Evolutionary conservation across 2,329 filamentous ascomycete genomes (phyloP).

Genomic region (Sphaerulina vaccinii): DNA sequence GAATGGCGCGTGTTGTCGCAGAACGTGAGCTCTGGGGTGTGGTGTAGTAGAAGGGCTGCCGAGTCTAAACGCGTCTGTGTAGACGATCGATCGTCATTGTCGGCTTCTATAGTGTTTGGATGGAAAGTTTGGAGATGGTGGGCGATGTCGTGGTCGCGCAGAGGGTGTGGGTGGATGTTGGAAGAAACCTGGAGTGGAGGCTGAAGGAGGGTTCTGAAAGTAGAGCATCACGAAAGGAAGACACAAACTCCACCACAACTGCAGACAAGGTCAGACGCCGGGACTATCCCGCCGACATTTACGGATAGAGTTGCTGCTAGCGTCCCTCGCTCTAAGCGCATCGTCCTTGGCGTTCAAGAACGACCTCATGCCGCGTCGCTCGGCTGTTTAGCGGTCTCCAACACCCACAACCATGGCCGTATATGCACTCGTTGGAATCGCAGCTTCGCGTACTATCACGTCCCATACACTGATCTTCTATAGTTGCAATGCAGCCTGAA

Average conservation of each 20-base stretch:
- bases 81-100: not conserved
- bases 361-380: not conserved
- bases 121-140: slow-evolving; percentile 2
- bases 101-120: not conserved
- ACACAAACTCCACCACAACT: not conserved
- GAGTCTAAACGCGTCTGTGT: slow-evolving; percentile 7
- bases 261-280: not conserved
- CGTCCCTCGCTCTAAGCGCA: not conserved
- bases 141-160: slow-evolving; percentile 10
- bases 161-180: slow-evolving; percentile 44
- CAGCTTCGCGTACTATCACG: not conserved
- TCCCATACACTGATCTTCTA: not conserved
- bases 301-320: not conserved
- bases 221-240: not conserved
- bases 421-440: slow-evolving; percentile 30
- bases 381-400: slow-evolving; percentile 1
- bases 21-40: slow-evolving; percentile 8
- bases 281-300: not conserved
- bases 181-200: slow-evolving; percentile 52
- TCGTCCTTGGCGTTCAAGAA: slow-evolving; percentile 8
- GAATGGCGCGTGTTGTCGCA: slow-evolving; percentile 14
- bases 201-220: slow-evolving; percentile 4
- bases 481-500: not conserved
- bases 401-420: slow-evolving; percentile 12
- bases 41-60: slow-evolving; percentile 6